phyloP scores from a whole-genome alignment of 176 grass and related monocot species.

The Bothriochloa decipiens region DNA sequence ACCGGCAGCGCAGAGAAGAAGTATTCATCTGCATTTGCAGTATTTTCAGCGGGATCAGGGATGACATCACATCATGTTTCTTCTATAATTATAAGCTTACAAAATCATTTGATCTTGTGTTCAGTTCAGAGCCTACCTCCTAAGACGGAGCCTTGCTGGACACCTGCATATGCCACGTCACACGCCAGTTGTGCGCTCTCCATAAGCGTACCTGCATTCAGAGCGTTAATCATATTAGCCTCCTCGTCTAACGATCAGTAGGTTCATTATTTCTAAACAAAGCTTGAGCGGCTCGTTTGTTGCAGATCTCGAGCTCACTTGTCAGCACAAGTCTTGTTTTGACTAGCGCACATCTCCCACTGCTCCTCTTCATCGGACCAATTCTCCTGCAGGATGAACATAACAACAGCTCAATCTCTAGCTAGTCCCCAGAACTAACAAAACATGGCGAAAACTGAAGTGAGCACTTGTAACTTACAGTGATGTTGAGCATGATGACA shows the following conservation, averaged over 20 bases:
- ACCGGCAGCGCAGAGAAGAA: slow-evolving; percentile 51
- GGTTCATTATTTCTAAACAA: background rate
- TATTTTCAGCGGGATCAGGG: background rate
- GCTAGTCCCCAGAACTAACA: background rate
- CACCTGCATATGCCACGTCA: slow-evolving; percentile 49
- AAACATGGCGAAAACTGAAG: background rate
- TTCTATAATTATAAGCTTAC: too few species aligned
- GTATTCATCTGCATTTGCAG: slow-evolving; percentile 49
- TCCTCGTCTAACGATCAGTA: background rate
- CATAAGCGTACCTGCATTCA: slow-evolving; percentile 49
- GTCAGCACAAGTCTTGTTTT: slow-evolving; percentile 48
- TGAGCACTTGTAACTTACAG: slow-evolving; percentile 48
- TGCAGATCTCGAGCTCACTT: slow-evolving; percentile 30
- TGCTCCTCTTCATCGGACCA: slow-evolving; percentile 55
- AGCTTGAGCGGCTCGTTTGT: background rate
- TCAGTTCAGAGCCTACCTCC: slow-evolving; percentile 44
- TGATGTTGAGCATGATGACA: slow-evolving; percentile 76
- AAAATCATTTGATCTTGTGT: background rate
- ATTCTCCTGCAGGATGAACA: slow-evolving; percentile 24
- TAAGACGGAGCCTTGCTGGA: slow-evolving; percentile 45
- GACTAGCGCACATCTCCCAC: slow-evolving; percentile 51
- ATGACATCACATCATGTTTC: background rate
- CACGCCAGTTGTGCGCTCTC: slow-evolving; percentile 54
- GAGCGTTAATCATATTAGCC: background rate
- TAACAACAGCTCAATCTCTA: background rate